Conservation (phyloP, 768 basidiomycete genomes). For the Kwoniella sp. region DNA sequence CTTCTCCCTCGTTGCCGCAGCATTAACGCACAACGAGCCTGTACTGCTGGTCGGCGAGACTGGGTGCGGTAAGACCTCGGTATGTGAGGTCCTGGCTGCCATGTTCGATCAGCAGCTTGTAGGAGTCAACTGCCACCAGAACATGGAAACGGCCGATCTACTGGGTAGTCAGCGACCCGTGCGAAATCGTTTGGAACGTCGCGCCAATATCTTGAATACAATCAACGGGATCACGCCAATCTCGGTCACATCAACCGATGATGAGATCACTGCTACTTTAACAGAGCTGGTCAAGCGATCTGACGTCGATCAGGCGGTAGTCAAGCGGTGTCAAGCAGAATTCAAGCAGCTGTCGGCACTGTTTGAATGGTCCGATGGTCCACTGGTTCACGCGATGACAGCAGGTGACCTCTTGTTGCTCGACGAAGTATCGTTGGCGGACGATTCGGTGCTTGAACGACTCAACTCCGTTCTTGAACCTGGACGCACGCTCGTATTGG, state of each 20-base stretch:
- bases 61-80: constrained; percentile 93
- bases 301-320: constrained; percentile 54
- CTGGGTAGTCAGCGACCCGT: constrained; percentile 88
- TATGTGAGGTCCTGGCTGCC: constrained; percentile 82
- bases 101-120: constrained; percentile 61
- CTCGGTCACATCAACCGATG: constrained; percentile 15
- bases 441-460: constrained; percentile 95
- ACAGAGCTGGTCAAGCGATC: constrained; percentile 50
- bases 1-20: constrained; percentile 76
- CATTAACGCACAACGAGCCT: constrained; percentile 84
- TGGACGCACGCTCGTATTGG: constrained; percentile 77
- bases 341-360: constrained; percentile 60
- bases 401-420: constrained; percentile 78
- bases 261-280: constrained; percentile 36
- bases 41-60: constrained; percentile 95
- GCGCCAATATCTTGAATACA: constrained; percentile 20
- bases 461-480: constrained; percentile 97
- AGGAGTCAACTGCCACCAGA: constrained; percentile 90
- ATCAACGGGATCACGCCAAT: constrained; percentile 7
- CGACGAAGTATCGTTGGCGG: constrained; percentile 95
- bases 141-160: constrained; percentile 94
- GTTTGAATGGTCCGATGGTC: constrained; percentile 96
- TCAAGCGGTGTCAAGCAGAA: constrained; percentile 37
- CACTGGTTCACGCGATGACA: constrained; percentile 88
- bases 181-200: constrained; percentile 62